Base-by-base conservation (phyloP, 306 rosid species). In the Prunus davidiana region DNA sequence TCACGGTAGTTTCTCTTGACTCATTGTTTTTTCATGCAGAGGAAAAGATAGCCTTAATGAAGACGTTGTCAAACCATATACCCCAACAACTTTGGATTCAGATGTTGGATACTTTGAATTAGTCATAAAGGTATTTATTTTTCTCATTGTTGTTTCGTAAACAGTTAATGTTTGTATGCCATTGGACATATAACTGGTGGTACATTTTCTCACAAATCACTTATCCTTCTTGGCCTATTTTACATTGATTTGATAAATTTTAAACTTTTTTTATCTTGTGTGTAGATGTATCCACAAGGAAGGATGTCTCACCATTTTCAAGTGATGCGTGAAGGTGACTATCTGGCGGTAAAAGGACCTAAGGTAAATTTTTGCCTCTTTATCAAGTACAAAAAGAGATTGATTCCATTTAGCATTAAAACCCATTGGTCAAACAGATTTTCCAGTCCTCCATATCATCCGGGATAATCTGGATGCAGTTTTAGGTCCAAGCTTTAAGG, bases 241-340 rank as follows among this genome's bases (percentile, higher is more conserved):
- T 57, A 1, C 27, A 25, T 34, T 54, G 71, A 10, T 32, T 19
- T 18, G 24, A 55, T 65, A 46, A 18, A 20, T 75, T 55, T 58
- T 25, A 27, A 22, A 3, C 5, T 57, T 27, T 74, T 74, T 45
- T 52, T 64, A 51, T 65, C 18, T 9, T 51, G 2, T 74, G 16
- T 14, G 56, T 61, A 90, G 97, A 90, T 92, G 93, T 92, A 90
- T 81, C 91, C 96, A 34, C 76, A 87, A 76, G 97, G 97, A 78
- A 90, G 73, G 73, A 90, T 92, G 93, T 90, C 97, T 55, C 96
- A 92, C 82, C 93, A 92, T 80, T 92, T 90, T 66, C 83, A 90
- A 62, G 56, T 85, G 79, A 81, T 92, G 92, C 80, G 66, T 18
- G 93, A 81, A 81, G 97, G 93, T 51, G 97, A 90, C 46, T 76